These are phyloP conservation scores for Neurospora africana DNA, from an alignment of 495 filamentous ascomycete genomes.

Conservation along the genomic window DNA sequence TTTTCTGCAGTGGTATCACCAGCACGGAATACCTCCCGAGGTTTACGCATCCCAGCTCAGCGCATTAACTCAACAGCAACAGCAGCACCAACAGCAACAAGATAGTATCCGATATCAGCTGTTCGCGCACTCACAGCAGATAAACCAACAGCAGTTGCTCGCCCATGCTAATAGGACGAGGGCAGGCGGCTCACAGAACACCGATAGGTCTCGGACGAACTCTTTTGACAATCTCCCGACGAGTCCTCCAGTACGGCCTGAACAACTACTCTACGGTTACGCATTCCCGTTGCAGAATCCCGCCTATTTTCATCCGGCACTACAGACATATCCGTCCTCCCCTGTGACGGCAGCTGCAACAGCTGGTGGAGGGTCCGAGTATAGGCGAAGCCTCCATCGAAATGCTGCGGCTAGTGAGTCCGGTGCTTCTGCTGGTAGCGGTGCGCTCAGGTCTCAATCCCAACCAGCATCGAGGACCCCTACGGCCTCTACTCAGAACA, in stretches of 20 bases:
- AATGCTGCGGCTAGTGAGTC: slow-evolving; percentile 28
- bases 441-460: slow-evolving; percentile 44
- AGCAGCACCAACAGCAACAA: slow-evolving; percentile 9
- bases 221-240: slow-evolving; percentile 44
- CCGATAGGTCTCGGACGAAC: slow-evolving; percentile 41
- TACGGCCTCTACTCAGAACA: slow-evolving; percentile 10
- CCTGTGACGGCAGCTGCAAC: slow-evolving; percentile 30
- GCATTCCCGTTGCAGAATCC: slow-evolving; percentile 14
- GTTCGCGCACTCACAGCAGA: slow-evolving; percentile 37
- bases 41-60: slow-evolving; percentile 28
- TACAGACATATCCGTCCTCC: slow-evolving; percentile 37
- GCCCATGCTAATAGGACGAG: slow-evolving; percentile 33
- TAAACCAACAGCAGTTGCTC: slow-evolving; percentile 33
- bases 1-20: slow-evolving; percentile 30
- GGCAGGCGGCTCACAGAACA: slow-evolving; percentile 21
- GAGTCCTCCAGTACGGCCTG: slow-evolving; percentile 39
- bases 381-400: slow-evolving; percentile 40
- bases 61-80: slow-evolving; percentile 30
- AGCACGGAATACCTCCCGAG: slow-evolving; percentile 33
- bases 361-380: slow-evolving; percentile 29
- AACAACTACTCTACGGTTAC: slow-evolving; percentile 29
- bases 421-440: slow-evolving; percentile 27
- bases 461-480: slow-evolving; percentile 42
- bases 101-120: slow-evolving; percentile 32
- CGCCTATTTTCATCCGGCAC: slow-evolving; percentile 22